Base-by-base conservation (phyloP, 495 filamentous ascomycete genomes). In the Saxophila tyrrhenica region DNA sequence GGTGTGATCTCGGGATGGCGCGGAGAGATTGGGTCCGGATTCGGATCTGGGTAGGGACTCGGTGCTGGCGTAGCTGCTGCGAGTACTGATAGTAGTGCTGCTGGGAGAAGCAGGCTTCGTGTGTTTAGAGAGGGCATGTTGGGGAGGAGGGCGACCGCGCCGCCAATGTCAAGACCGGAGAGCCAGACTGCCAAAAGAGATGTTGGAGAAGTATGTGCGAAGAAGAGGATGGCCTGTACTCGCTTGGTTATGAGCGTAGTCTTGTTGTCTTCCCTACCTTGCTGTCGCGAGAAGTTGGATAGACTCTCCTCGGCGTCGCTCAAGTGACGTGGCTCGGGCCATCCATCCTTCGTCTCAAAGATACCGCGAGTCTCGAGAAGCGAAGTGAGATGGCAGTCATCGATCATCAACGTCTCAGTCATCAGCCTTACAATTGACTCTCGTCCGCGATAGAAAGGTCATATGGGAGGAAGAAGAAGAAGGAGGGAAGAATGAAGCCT, bases 1-100 rank as follows among this genome's bases (percentile, higher is more conserved):
- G 73, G 69, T 22, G 76, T 79, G 42, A 78, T 71, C 61, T 72
- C 59, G 23, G 77, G 75, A 62, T 75, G 69, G 10, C 65, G 52
- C 39, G 68, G 52, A 19, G 25, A 64, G 16, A 61, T 35, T 32
- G 9, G 15, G 8, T n/a, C 58, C 19, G 51, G 48, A n/a, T 56
- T 25, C 23, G 48, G 16, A 0, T 24, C 51, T 13, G 51, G 43
- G 3, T 32, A 15, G 22, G 51, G 10, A 35, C 10, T 22, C 29
- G 58, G 58, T n/a, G 55, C 41, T n/a, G 56, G 51, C 3, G 50
- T 23, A 29, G 52, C 52, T 11, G 42, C 52, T n/a, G 55, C 57
- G 19, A 60, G 41, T 20, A 49, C 2, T 23, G 20, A 43, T 16
- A 56, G 49, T 29, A 48, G 23, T 16, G 57, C 48, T 16, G 47